These are phyloP conservation scores for Xerocomus brunneocitrinus DNA, from an alignment of 768 basidiomycete genomes.

Conservation along the genomic window DNA sequence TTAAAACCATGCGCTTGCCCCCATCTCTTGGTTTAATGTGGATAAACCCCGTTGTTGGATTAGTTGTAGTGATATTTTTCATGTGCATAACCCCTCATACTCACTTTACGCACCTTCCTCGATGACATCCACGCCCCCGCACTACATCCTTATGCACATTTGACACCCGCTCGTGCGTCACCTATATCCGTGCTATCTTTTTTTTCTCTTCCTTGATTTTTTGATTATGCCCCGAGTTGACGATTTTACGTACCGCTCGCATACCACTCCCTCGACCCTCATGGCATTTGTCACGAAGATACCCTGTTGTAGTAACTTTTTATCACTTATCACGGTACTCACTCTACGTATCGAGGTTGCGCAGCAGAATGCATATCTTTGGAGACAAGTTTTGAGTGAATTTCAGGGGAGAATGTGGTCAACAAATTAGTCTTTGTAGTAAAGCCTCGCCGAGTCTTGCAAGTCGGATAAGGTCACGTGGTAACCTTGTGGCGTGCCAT, in stretches of 20 bases:
- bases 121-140: constrained; percentile 6
- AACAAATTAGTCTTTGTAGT: neutral
- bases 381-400: constrained; percentile 16
- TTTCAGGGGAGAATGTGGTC: neutral
- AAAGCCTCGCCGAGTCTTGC: neutral
- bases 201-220: constrained; percentile 1
- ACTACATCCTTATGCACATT: constrained; percentile 2
- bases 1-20: constrained; percentile 17
- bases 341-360: constrained; percentile 28
- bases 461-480: neutral
- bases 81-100: constrained; percentile 28
- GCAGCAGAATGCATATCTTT: constrained; percentile 35
- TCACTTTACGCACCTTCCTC: constrained; percentile 18
- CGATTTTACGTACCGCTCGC: constrained; percentile 29
- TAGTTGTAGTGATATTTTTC: constrained; percentile 32
- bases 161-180: constrained; percentile 19
- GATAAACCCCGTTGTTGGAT: constrained; percentile 34
- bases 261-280: constrained; percentile 1
- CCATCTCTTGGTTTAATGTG: constrained; percentile 30
- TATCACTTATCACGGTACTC: constrained; percentile 24
- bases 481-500: neutral
- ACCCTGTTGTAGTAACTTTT: constrained; percentile 33
- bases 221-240: constrained; percentile 28
- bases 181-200: constrained; percentile 9
- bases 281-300: constrained; percentile 31